These are phyloP conservation scores for Orobanche coerulescens DNA, from an alignment of 257 asterid genomes.

Conservation along the genomic window DNA sequence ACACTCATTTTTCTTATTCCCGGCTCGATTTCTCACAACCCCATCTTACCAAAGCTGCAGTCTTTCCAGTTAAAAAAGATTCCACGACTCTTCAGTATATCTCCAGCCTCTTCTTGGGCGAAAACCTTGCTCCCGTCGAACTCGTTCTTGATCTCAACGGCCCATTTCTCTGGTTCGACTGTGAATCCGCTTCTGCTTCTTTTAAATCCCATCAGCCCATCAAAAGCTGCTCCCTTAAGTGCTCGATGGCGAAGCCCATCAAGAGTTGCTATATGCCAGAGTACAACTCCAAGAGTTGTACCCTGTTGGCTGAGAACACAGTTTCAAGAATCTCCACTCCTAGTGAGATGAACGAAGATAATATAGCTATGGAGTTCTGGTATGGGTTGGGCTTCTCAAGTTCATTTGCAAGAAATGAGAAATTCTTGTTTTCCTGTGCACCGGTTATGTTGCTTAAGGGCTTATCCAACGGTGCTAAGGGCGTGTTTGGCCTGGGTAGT, in stretches of 20 bases:
- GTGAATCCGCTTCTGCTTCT: slow-evolving; percentile 3
- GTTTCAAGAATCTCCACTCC: slow-evolving; percentile 33
- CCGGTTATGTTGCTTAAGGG: slow-evolving; percentile 44
- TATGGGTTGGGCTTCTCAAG: slow-evolving; percentile 34
- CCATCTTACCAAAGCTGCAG: slow-evolving; percentile 55
- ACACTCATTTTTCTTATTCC: slow-evolving; percentile 21
- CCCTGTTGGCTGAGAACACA: slow-evolving; percentile 42
- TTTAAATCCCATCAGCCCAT: slow-evolving; percentile 31
- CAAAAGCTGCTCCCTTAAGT: slow-evolving; percentile 42
- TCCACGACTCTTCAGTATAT: slow-evolving; percentile 48
- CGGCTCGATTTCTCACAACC: slow-evolving; percentile 33
- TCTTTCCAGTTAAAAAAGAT: slow-evolving; percentile 51
- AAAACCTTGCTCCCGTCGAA: slow-evolving; percentile 26
- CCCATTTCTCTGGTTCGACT: slow-evolving; percentile 52
- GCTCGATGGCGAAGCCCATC: slow-evolving; percentile 49
- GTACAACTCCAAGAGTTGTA: slow-evolving; percentile 37
- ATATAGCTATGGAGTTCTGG: slow-evolving; percentile 34
- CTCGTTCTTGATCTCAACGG: slow-evolving; percentile 55
- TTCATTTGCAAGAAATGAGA: slow-evolving; percentile 38
- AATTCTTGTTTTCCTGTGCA: slow-evolving; percentile 50
- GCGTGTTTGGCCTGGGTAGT: slow-evolving; percentile 61
- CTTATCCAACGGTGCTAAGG: slow-evolving; percentile 46
- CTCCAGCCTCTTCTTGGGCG: slow-evolving; percentile 36
- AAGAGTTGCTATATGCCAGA: slow-evolving; percentile 22
- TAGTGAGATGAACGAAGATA: slow-evolving; percentile 44